Evolutionary conservation across 2,329 filamentous ascomycete genomes (phyloP).

Genomic region (Phoma herbarum): DNA sequence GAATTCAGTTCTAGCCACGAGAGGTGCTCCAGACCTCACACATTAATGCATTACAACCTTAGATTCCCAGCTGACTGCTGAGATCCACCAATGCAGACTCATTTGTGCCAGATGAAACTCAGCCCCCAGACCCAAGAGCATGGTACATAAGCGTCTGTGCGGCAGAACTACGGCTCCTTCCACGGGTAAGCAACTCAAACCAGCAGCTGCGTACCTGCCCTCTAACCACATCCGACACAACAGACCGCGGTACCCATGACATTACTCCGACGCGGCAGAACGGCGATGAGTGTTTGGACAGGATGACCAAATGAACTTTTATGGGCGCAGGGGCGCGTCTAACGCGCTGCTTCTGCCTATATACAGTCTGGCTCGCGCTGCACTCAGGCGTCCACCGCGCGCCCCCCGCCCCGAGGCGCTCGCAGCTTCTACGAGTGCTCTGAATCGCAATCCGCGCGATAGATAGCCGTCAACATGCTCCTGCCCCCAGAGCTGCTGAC

Average conservation of each 20-base stretch:
- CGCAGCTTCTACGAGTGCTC: neutral
- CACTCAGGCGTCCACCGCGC: neutral
- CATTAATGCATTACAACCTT: neutral
- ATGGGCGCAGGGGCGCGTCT: neutral
- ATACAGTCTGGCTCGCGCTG: neutral
- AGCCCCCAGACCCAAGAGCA: neutral
- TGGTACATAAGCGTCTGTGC: neutral
- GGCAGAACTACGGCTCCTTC: neutral
- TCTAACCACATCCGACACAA: slow-evolving; percentile 3
- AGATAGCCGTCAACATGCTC: slow-evolving; percentile 5
- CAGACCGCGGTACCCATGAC: slow-evolving; percentile 1
- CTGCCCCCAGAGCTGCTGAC: slow-evolving; percentile 12
- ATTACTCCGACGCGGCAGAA: slow-evolving; percentile 9
- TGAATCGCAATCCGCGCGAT: neutral
- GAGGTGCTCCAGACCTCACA: neutral
- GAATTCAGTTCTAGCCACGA: neutral
- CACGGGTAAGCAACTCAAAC: slow-evolving; percentile 10
- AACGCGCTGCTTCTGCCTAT: neutral
- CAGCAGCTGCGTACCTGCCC: slow-evolving; percentile 11
- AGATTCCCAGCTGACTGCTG: neutral
- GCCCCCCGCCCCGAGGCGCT: neutral
- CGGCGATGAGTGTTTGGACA: neutral
- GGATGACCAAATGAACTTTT: neutral
- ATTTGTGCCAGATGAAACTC: neutral
- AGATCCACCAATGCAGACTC: neutral